Evolutionary conservation across 164 flowering plant genomes (phyloP), one percentile per base, ranked within the genome.

Genomic region (Berberis thunbergii): DNA sequence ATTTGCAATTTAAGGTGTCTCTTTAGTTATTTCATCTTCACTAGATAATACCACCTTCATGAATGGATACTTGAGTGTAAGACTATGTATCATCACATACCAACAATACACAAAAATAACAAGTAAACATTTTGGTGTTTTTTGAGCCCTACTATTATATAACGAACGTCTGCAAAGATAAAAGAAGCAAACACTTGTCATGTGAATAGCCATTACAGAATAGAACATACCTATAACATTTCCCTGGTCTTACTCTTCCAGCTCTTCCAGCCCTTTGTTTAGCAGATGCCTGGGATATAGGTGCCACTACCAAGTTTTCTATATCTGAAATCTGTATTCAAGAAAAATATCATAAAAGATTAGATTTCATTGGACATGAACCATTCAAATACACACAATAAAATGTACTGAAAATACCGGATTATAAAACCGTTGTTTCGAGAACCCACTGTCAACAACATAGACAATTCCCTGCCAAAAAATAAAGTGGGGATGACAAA

Each of bases 221-320:
- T 50, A 41, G 46, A 60, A 77, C 41, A 60, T 63, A 94, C 99
- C 99, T 91, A 73, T 81, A 95, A 76, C 99, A 95, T 68, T 95
- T 91, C 45, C 99, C 99, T 9, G 99, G 94, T 6, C 97, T 81
- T 60, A 91, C 78, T 78, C 99, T 80, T 61, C 99, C 99, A 85
- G 97, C 97, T 70, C 99, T 87, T 65, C 99, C 99, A 74, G 97
- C 82, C 73, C 99, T 86, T 81, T 95, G 99, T 69, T 89, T 74
- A 59, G 99, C 96, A 69, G 97, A 91, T 61, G 99, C 99, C 79
- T 83, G 87, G 6, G 97, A 95, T 77, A 95, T 86, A 58, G 97
- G 97, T 61, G 97, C 84, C 72, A 95, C 94, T 7, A 95, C 78
- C 64, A 95, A 82, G 73, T 77, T 95, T 77, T 95, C 99, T 69